Evolutionary conservation across 768 basidiomycete species (phyloP), one percentile per base, ranked within the genome.

Genomic region (Kwoniella newhampshirensis): DNA sequence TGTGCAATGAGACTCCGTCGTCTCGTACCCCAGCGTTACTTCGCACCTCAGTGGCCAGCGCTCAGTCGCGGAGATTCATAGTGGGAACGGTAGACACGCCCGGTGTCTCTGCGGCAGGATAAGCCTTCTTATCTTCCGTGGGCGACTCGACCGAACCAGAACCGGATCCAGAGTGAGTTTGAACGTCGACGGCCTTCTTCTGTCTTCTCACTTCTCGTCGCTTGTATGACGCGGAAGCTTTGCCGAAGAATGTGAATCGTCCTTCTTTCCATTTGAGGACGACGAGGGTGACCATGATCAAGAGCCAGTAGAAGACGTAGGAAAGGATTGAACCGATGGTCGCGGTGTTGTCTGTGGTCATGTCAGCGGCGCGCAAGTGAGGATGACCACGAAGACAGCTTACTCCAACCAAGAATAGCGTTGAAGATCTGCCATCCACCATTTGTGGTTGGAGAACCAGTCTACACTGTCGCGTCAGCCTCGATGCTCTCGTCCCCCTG

Each of bases 251-350:
- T 13, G 65, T 54, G 26, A 69, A 52, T 27, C 79, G 68, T 20
- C 78, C 79, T 57, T 80, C 80, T 21, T 67, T 37, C 77, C 77
- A 81, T 73, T 78, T 78, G 65, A 78, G 70, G 66, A 75, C 82
- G 48, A 87, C 69, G 49, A 98, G 81, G 2, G 79, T 79, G 30
- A 70, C 82, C 43, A 93, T 84, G 63, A 87, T 88, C 12, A 86
- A 83, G 59, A 96, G 62, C 93, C 93, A 97, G 80, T 93, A 97
- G 77, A 90, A 87, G 45, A 89, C 84, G 75, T 97, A 98, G 0
- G 85, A 79, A n/a, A 94, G 79, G 20, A 97, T 81, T 1, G 86
- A 82, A 12, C 93, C 91, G 57, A 86, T 50, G 81, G 87, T 86
- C 8, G 86, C 92, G 52, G 80, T 87, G 75, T 93, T 92, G 62